Conservation (phyloP, 2,329 filamentous ascomycete species). For the Fusarium lyarnte region DNA sequence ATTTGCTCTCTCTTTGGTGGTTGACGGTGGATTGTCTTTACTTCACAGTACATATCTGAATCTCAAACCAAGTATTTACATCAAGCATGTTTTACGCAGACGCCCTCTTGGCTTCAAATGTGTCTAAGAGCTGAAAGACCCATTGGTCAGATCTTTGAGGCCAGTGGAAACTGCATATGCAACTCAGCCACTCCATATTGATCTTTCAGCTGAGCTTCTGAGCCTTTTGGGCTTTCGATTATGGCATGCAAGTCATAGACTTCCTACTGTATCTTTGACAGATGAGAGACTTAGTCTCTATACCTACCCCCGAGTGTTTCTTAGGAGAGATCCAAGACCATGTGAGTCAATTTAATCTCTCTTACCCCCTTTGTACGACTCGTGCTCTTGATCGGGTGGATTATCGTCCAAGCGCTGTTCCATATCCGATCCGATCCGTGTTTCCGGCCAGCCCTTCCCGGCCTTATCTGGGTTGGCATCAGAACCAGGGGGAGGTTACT, state of each 20-base stretch:
- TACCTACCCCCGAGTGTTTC: background rate
- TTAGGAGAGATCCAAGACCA: fast-evolving
- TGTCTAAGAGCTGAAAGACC: background rate
- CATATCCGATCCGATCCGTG: background rate
- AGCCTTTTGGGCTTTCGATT: background rate
- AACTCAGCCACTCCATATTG: background rate
- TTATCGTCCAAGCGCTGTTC: background rate
- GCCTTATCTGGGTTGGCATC: background rate
- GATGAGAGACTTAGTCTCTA: background rate
- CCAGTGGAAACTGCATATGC: background rate
- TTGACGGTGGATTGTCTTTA: background rate
- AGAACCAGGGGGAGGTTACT: background rate
- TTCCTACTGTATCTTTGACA: background rate
- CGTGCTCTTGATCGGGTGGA: background rate
- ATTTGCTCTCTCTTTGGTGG: background rate
- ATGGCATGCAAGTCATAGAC: background rate
- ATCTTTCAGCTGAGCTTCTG: background rate
- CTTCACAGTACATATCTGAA: background rate
- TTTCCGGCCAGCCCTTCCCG: background rate
- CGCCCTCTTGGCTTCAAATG: background rate
- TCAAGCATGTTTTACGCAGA: background rate
- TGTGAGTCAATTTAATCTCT: background rate
- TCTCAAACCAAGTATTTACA: background rate
- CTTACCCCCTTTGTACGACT: background rate
- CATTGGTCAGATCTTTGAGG: background rate